Evolutionary conservation across 1,284 basidiomycete species (phyloP).

Genomic region (Puccinia brachypodii): DNA sequence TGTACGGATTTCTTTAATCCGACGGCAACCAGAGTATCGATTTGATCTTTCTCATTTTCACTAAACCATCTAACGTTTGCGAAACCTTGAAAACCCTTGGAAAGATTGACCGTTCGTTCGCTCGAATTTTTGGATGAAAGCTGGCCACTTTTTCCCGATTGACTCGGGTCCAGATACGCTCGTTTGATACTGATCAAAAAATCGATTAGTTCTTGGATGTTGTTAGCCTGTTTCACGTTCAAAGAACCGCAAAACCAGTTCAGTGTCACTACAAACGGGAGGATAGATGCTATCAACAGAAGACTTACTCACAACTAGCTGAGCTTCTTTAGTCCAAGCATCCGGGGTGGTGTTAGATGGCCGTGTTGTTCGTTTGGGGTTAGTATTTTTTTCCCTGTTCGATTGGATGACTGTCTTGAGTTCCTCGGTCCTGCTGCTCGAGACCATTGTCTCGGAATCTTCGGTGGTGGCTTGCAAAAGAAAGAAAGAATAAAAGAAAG

Average conservation of each 20-base stretch:
- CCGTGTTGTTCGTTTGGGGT: background rate
- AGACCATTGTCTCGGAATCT: background rate
- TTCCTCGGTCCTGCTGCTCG: background rate
- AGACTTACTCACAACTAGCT: conserved; percentile 41
- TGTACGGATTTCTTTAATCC: conserved; percentile 78
- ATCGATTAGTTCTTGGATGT: conserved; percentile 38
- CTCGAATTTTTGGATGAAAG: background rate
- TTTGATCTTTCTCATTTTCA: conserved; percentile 83
- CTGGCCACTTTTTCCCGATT: background rate
- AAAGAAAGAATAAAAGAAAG: background rate
- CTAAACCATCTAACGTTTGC: conserved; percentile 69
- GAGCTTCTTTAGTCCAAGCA: conserved; percentile 7
- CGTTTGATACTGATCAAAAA: conserved; percentile 32
- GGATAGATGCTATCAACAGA: background rate
- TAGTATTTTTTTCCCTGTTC: background rate
- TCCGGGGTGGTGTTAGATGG: background rate
- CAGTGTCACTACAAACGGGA: background rate
- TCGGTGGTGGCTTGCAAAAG: background rate
- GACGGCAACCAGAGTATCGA: conserved; percentile 80
- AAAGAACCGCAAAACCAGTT: background rate
- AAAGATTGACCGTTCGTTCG: conserved; percentile 51
- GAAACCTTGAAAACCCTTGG: conserved; percentile 61
- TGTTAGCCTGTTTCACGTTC: background rate
- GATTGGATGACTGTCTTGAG: conserved; percentile 3
- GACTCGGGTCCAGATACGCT: conserved; percentile 36